These are phyloP conservation scores for Pyrenophora tritici-repentis DNA, from an alignment of 2,329 filamentous ascomycete species.

Conservation along the genomic window DNA sequence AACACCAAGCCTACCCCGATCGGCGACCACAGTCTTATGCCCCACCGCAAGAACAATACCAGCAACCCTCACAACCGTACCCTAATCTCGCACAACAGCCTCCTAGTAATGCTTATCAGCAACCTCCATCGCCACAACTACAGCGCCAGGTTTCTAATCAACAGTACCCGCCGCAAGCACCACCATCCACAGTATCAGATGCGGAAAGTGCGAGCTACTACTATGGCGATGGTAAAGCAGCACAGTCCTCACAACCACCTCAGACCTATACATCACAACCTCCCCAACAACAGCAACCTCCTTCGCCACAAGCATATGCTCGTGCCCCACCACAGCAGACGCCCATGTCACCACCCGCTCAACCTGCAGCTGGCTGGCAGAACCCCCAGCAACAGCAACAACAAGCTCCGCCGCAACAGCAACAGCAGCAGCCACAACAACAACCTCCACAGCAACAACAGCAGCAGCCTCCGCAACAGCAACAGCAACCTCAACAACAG, in stretches of 20 bases:
- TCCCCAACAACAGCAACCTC: conserved; percentile 38
- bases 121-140: conserved; percentile 44
- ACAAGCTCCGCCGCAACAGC: conserved; percentile 30
- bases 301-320: conserved; percentile 43
- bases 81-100: conserved; percentile 38
- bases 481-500: conserved; percentile 19
- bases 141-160: conserved; percentile 43
- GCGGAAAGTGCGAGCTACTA: conserved; percentile 43
- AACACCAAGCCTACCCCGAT: conserved; percentile 48
- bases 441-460: conserved; percentile 28
- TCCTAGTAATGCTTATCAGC: conserved; percentile 35
- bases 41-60: conserved; percentile 39
- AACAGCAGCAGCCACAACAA: conserved; percentile 26
- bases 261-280: conserved; percentile 41
- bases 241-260: conserved; percentile 28
- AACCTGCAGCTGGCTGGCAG: conserved; percentile 37
- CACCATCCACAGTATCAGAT: conserved; percentile 40
- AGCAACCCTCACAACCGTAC: conserved; percentile 44
- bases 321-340: conserved; percentile 33
- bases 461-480: conserved; percentile 14
- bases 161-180: conserved; percentile 44
- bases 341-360: conserved; percentile 38
- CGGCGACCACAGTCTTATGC: conserved; percentile 38
- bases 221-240: conserved; percentile 36
- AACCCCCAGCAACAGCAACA: conserved; percentile 36